These are phyloP conservation scores for Beauveria australis DNA, from an alignment of 2,329 filamentous ascomycete species.

Conservation along the genomic window DNA sequence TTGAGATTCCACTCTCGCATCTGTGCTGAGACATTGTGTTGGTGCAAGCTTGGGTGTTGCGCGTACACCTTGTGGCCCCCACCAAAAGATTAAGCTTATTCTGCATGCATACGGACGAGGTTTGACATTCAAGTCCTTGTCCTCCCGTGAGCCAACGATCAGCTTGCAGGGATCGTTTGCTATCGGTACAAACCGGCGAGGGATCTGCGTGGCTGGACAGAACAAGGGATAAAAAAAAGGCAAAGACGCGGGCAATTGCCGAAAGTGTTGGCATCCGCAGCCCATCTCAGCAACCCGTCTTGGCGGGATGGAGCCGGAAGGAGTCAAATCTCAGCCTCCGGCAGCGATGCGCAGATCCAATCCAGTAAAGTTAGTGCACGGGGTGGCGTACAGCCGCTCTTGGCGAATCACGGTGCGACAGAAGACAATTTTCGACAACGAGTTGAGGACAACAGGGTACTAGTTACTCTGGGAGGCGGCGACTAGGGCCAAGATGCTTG, in stretches of 20 bases:
- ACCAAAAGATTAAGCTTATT: slow-evolving; percentile 1
- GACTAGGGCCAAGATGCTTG: not conserved
- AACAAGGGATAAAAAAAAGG: not conserved
- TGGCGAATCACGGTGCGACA: not conserved
- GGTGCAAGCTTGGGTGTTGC: not conserved
- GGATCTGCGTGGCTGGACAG: not conserved
- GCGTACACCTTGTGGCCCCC: not conserved
- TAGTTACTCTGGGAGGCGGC: too few relatives aligned
- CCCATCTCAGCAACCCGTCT: not conserved
- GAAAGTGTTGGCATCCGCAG: not conserved
- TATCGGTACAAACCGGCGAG: not conserved
- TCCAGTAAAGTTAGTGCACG: not conserved
- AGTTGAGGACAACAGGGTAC: not conserved
- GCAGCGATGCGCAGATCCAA: slow-evolving; percentile 4
- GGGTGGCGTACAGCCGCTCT: not conserved
- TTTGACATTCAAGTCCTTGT: not conserved
- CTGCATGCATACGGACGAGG: not conserved
- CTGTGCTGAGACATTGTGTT: slow-evolving; percentile 5
- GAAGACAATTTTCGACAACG: too few relatives aligned
- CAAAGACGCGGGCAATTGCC: not conserved
- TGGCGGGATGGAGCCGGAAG: not conserved
- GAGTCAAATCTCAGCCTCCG: slow-evolving; percentile 5
- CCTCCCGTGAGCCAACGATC: not conserved
- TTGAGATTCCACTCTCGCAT: not conserved
- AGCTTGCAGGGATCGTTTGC: not conserved